A percentile compares a stretch with the other conserved stretches of the same genome.
Conservation (phyloP, 106 monocot species). For the Posidonia australis region DNA sequence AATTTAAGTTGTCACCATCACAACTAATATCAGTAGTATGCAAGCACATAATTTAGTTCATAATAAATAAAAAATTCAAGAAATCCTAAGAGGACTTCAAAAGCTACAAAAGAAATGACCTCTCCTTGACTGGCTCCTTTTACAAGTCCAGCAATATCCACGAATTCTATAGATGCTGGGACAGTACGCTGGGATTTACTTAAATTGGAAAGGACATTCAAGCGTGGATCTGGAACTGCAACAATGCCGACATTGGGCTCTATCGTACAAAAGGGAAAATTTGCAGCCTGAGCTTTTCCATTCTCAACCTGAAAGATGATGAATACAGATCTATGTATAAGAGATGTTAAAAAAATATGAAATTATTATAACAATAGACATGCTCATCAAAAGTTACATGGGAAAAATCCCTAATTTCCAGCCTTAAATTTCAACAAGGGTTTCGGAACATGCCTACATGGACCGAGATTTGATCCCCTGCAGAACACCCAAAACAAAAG, state of each 20-base stretch:
- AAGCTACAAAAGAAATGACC: slow-evolving; percentile 27
- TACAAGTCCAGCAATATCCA: slow-evolving; percentile 94
- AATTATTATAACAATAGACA: not conserved
- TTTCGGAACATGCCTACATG: no score
- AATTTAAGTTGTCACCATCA: no score
- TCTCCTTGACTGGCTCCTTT: slow-evolving; percentile 99
- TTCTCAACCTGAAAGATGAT: slow-evolving; percentile 68
- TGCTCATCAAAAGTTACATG: no score
- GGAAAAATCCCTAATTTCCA: no score
- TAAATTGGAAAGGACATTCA: slow-evolving; percentile 67
- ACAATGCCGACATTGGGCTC: slow-evolving; percentile 96
- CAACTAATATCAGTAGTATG: no score
- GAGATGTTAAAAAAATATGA: not conserved
- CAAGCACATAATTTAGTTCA: not conserved
- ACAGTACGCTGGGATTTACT: slow-evolving; percentile 68
- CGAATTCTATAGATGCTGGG: slow-evolving; percentile 86
- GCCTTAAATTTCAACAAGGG: no score
- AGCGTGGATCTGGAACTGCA: slow-evolving; percentile 75
- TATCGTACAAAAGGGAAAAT: slow-evolving; percentile 97
- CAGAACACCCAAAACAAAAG: no score
- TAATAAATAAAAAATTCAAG: not conserved
- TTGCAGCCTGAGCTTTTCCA: slow-evolving; percentile 98
- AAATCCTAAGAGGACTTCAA: not conserved
- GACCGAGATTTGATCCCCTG: no score
- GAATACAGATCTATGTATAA: not conserved